Evolutionary conservation across 441 rosid genomes (phyloP).

Genomic region (Sinapis alba): DNA sequence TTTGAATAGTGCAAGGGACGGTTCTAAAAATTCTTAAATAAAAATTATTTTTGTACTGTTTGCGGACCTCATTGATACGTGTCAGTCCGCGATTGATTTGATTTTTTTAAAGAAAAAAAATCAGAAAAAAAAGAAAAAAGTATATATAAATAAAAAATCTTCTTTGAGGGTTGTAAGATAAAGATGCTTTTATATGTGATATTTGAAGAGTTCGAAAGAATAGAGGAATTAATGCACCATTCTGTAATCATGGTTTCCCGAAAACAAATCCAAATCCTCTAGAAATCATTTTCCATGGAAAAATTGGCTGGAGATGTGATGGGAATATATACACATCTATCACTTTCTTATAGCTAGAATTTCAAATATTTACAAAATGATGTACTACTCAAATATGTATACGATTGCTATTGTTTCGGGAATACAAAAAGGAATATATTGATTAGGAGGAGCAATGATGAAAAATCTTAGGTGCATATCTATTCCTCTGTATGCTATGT

Average conservation of each 20-base stretch:
- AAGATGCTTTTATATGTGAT: not conserved
- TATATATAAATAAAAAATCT: too few relatives aligned
- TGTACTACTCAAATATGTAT: not conserved
- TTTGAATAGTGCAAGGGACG: too few relatives aligned
- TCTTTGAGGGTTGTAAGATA: too few relatives aligned
- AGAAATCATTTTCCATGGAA: not conserved
- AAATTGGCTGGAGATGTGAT: not conserved
- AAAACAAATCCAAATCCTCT: not conserved
- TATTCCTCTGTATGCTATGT: constrained; percentile 55
- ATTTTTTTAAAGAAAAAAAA: too few relatives aligned
- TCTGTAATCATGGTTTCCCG: not conserved
- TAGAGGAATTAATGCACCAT: not conserved
- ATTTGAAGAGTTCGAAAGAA: not conserved
- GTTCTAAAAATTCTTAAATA: too few relatives aligned
- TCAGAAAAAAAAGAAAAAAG: too few relatives aligned
- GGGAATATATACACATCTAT: not conserved
- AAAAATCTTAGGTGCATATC: constrained; percentile 87
- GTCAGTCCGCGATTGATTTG: too few relatives aligned
- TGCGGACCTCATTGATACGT: too few relatives aligned
- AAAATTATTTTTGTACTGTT: too few relatives aligned
- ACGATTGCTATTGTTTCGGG: not conserved
- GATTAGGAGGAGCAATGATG: constrained; percentile 69
- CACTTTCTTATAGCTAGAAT: not conserved
- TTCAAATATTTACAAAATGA: not conserved
- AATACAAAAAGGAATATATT: constrained; percentile 29